Conservation (phyloP, 192 early-diverging fungal species). For the Piromyces sp. region DNA sequence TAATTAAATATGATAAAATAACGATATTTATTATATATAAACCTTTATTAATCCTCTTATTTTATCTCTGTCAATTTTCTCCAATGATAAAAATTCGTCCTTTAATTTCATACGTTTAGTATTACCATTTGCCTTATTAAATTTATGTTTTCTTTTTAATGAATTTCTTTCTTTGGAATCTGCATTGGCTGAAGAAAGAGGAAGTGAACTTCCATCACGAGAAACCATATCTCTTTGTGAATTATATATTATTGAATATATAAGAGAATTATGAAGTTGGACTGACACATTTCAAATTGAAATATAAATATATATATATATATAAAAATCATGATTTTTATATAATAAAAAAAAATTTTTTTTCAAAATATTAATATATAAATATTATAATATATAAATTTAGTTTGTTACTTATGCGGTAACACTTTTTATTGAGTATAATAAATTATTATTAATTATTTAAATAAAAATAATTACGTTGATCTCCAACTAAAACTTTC, state of each 20-base stretch:
- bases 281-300: neutral
- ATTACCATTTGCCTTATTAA: neutral
- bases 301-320: neutral
- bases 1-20: too few relatives aligned
- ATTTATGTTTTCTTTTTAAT: neutral
- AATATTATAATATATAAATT: too few relatives aligned
- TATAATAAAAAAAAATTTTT: too few relatives aligned
- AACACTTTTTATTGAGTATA: too few relatives aligned
- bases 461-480: neutral
- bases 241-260: neutral
- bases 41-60: neutral
- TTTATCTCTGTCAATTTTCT: neutral
- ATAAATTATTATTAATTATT: too few relatives aligned
- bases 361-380: too few relatives aligned
- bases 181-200: neutral
- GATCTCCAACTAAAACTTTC: neutral
- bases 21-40: neutral
- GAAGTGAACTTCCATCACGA: neutral
- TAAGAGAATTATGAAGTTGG: neutral
- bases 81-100: neutral
- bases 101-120: neutral
- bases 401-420: too few relatives aligned
- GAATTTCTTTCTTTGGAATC: neutral
- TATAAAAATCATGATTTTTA: too few relatives aligned
- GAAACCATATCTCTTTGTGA: neutral